A percentile compares a stretch with the other conserved stretches of the same genome.
These are phyloP conservation scores for Corrigiola litoralis DNA, from an alignment of 179 eudicot genomes.

Conservation along the genomic window DNA sequence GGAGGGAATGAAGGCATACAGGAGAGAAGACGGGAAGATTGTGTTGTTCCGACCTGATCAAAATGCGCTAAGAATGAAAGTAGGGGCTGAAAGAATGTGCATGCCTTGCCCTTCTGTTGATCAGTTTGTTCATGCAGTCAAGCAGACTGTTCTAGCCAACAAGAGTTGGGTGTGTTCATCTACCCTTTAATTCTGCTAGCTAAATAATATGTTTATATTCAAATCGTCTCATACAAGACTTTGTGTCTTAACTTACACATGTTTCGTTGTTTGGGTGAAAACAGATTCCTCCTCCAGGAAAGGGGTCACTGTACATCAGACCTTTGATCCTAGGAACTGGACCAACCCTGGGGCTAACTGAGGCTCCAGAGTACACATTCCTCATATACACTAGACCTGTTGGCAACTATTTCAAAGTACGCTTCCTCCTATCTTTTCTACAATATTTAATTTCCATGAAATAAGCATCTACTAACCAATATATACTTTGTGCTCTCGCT, in stretches of 20 bases:
- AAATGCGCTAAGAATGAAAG: constrained; percentile 21
- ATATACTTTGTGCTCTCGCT: no score
- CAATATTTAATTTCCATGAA: no score
- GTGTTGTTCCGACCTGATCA: constrained; percentile 26
- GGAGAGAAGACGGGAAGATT: constrained; percentile 17
- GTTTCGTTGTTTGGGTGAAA: neutral
- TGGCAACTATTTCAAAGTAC: constrained; percentile 29
- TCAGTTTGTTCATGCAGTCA: constrained; percentile 26
- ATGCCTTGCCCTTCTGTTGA: constrained; percentile 28
- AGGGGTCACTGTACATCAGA: constrained; percentile 31
- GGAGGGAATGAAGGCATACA: constrained; percentile 26
- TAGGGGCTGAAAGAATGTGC: constrained; percentile 24
- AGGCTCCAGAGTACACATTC: constrained; percentile 33
- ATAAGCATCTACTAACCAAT: no score
- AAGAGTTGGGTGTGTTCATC: constrained; percentile 16
- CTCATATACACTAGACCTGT: constrained; percentile 33
- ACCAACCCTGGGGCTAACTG: constrained; percentile 24
- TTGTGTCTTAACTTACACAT: neutral
- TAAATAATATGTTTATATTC: no score
- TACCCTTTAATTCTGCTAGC: neutral
- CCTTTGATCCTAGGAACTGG: constrained; percentile 36
- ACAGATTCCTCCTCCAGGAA: constrained; percentile 37
- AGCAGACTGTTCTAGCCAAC: constrained; percentile 27
- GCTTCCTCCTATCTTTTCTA: neutral
- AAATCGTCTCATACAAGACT: neutral